These are phyloP conservation scores for Suhomyces sp. DNA, from an alignment of 805 yeast genomes.

Conservation along the genomic window DNA sequence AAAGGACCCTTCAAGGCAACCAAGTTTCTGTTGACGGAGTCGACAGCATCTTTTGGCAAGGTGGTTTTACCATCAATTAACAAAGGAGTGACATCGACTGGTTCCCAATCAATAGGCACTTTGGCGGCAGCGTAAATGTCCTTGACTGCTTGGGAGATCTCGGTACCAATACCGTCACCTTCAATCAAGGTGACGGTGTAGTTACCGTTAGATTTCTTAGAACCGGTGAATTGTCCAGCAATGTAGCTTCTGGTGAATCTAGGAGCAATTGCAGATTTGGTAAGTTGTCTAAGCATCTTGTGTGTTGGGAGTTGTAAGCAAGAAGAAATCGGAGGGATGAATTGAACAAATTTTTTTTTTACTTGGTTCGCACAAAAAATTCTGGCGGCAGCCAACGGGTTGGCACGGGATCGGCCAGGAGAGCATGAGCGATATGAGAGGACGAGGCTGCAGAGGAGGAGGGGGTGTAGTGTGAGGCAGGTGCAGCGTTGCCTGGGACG, in stretches of 20 bases:
- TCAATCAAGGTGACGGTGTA: conserved; percentile 93
- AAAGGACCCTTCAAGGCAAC: conserved; percentile 97
- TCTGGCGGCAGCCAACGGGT: conserved; percentile 4
- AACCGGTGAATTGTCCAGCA: conserved; percentile 64
- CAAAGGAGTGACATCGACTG: conserved; percentile 92
- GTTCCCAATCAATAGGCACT: conserved; percentile 96
- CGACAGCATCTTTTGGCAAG: conserved; percentile 87
- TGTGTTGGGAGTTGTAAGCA: not conserved
- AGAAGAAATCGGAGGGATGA: not conserved
- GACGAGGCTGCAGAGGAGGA: not conserved
- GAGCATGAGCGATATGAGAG: not conserved
- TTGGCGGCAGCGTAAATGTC: conserved; percentile 89
- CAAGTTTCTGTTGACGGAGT: conserved; percentile 86
- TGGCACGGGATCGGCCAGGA: not conserved
- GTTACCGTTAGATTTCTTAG: conserved; percentile 71
- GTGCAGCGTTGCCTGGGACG: not conserved
- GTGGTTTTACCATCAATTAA: conserved; percentile 91
- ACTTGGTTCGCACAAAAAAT: not conserved
- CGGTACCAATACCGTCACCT: conserved; percentile 98
- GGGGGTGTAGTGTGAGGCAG: not conserved
- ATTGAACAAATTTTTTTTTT: conserved; percentile 5
- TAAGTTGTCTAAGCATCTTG: conserved; percentile 35
- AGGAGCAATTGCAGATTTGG: conserved; percentile 30
- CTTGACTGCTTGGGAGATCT: conserved; percentile 92
- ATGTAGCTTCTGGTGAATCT: conserved; percentile 33